Evolutionary conservation across 805 yeast genomes (phyloP).

Genomic region (Barnettozyma sucrosica): DNA sequence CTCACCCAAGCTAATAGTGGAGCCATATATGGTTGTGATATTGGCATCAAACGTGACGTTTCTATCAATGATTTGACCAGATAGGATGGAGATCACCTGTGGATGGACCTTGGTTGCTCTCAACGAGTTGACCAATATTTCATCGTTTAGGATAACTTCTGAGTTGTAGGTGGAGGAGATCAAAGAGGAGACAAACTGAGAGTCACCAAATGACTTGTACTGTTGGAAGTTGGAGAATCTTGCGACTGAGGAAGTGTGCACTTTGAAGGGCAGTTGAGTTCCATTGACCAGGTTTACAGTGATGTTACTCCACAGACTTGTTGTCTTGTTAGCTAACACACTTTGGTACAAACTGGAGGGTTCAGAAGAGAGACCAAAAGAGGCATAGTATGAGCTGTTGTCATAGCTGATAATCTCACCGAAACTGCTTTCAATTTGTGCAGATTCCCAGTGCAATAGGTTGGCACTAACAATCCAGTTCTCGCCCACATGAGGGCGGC

Average conservation of each 20-base stretch:
- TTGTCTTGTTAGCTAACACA: constrained; percentile 15
- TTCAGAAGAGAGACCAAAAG: constrained; percentile 10
- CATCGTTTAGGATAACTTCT: constrained; percentile 14
- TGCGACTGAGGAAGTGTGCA: constrained; percentile 22
- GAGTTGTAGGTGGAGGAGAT: constrained; percentile 13
- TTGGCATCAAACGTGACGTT: constrained; percentile 16
- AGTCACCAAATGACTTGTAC: constrained; percentile 35
- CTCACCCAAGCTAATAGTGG: constrained; percentile 15
- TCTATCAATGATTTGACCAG: constrained; percentile 12
- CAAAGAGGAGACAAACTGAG: constrained; percentile 27
- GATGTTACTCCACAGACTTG: constrained; percentile 14
- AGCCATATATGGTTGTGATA: constrained; percentile 20
- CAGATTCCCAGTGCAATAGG: constrained; percentile 48
- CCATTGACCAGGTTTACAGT: constrained; percentile 19
- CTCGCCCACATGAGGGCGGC: constrained; percentile 22
- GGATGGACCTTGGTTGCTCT: constrained; percentile 17
- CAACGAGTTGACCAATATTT: constrained; percentile 9
- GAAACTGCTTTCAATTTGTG: constrained; percentile 30
- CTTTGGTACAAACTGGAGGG: constrained; percentile 19
- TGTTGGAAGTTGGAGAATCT: constrained; percentile 34
- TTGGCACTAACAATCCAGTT: constrained; percentile 61
- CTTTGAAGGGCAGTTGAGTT: constrained; percentile 18
- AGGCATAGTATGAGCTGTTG: constrained; percentile 19
- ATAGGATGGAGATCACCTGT: constrained; percentile 8
- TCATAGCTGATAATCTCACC: constrained; percentile 33